These are phyloP conservation scores for Phalaenopsis equestris DNA, from an alignment of 106 monocot genomes.

Conservation along the genomic window DNA sequence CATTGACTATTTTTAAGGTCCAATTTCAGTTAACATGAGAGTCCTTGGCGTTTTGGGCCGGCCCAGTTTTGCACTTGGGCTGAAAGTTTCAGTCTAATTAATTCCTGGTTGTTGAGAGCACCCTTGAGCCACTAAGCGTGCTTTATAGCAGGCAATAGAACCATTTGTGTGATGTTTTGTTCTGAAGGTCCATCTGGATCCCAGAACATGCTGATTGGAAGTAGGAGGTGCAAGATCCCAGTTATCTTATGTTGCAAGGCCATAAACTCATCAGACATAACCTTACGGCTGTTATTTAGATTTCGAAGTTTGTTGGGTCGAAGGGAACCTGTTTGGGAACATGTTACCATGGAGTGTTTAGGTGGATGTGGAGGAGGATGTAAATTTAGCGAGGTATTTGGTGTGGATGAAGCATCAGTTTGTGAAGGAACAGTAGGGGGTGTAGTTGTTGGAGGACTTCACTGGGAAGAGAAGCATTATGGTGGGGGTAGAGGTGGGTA, in stretches of 20 bases:
- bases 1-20: no score
- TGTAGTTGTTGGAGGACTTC: no score
- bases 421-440: no score
- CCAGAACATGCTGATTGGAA: neutral
- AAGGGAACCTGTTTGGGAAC: neutral
- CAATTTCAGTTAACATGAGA: no score
- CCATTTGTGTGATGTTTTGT: conserved; percentile 1
- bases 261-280: conserved; percentile 5
- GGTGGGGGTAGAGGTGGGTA: no score
- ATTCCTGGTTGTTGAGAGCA: neutral
- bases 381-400: no score
- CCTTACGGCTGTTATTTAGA: neutral
- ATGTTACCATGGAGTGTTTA: no score
- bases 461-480: no score
- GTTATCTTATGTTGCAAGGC: neutral
- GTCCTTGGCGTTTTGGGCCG: no score
- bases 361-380: no score
- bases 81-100: neutral
- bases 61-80: neutral
- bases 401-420: no score
- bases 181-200: conserved; percentile 6
- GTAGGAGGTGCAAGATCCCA: conserved; percentile 8
- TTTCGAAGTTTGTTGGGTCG: neutral
- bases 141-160: conserved; percentile 8
- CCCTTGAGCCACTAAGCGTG: neutral